Percentiles rank a stretch among this genome's conserved stretches.
phyloP scores from a whole-genome alignment of 164 flowering plant genomes.

The Stephania yunnanensis region DNA sequence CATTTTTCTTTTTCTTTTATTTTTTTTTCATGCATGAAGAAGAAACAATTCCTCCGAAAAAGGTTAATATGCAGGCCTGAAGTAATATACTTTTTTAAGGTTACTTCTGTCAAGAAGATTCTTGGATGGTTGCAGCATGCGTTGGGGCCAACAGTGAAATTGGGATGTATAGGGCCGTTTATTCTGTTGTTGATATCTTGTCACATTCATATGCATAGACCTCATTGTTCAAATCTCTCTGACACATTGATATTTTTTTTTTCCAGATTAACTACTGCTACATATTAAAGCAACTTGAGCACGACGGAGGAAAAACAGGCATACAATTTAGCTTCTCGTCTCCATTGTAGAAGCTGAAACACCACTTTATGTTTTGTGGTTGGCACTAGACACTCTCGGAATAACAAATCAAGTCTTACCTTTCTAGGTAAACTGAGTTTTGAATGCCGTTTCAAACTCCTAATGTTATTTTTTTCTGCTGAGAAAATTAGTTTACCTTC shows the following conservation, averaged over 20 bases:
- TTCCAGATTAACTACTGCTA: constrained; percentile 81
- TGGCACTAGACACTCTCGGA: background rate
- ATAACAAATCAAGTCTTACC: background rate
- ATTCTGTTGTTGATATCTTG: background rate
- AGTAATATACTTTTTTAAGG: too few species aligned
- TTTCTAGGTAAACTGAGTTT: constrained; percentile 2
- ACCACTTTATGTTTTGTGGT: background rate
- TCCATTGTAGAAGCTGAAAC: constrained; percentile 28
- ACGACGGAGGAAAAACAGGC: constrained; percentile 77
- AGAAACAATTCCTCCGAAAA: background rate
- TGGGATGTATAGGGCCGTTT: background rate
- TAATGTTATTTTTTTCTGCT: background rate
- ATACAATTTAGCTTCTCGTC: constrained; percentile 78
- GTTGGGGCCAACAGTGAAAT: background rate
- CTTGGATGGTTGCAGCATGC: background rate
- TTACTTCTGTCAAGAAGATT: background rate
- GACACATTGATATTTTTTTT: constrained; percentile 7
- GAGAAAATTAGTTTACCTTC: background rate
- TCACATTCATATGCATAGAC: background rate
- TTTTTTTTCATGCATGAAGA: background rate
- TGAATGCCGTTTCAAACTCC: background rate
- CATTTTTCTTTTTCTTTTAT: too few species aligned
- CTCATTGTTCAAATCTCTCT: background rate
- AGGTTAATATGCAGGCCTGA: background rate
- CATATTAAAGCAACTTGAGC: constrained; percentile 55